Percentiles rank a stretch among this genome's conserved stretches.
These are phyloP conservation scores for Aureobasidium mangrovei DNA, from an alignment of 2,329 filamentous ascomycete species.

Conservation along the genomic window DNA sequence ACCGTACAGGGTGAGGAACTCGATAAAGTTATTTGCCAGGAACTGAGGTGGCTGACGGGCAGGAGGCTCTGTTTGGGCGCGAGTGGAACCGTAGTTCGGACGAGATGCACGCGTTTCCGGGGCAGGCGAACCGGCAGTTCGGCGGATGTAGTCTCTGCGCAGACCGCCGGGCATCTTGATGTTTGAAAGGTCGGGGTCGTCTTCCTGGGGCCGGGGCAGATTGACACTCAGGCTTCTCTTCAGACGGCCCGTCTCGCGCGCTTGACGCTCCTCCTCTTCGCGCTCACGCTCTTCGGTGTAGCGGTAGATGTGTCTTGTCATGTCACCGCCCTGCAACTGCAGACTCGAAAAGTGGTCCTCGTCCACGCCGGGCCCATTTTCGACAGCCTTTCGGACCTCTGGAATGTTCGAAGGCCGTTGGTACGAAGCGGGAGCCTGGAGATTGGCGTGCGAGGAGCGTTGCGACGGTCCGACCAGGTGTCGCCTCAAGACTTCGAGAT, in stretches of 20 bases:
- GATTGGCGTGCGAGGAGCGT: constrained; percentile 28
- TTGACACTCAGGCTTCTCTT: constrained; percentile 85
- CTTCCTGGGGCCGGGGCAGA: constrained; percentile 65
- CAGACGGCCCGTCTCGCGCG: constrained; percentile 47
- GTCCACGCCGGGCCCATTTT: constrained; percentile 14
- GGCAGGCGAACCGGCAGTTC: constrained; percentile 53
- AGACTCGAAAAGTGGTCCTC: constrained; percentile 86
- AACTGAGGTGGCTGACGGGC: constrained; percentile 47
- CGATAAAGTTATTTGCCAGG: constrained; percentile 86
- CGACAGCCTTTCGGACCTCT: constrained; percentile 22
- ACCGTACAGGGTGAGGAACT: constrained; percentile 89
- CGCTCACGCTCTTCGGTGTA: constrained; percentile 83
- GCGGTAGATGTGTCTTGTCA: constrained; percentile 89
- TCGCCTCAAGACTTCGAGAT: constrained; percentile 82
- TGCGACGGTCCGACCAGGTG: constrained; percentile 70
- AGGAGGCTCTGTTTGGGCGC: constrained; percentile 17
- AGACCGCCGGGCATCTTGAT: constrained; percentile 95
- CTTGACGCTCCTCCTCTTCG: constrained; percentile 68
- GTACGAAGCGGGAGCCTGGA: constrained; percentile 19
- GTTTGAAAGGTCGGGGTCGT: constrained; percentile 73
- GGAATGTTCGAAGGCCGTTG: constrained; percentile 20
- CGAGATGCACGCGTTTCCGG: constrained; percentile 35
- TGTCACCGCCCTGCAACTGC: constrained; percentile 84
- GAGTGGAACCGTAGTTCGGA: constrained; percentile 24
- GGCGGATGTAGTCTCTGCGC: constrained; percentile 76